Percentiles rank a stretch among this genome's conserved stretches.
Evolutionary conservation across 257 asterid genomes (phyloP).

Genomic region (Plantago major): DNA sequence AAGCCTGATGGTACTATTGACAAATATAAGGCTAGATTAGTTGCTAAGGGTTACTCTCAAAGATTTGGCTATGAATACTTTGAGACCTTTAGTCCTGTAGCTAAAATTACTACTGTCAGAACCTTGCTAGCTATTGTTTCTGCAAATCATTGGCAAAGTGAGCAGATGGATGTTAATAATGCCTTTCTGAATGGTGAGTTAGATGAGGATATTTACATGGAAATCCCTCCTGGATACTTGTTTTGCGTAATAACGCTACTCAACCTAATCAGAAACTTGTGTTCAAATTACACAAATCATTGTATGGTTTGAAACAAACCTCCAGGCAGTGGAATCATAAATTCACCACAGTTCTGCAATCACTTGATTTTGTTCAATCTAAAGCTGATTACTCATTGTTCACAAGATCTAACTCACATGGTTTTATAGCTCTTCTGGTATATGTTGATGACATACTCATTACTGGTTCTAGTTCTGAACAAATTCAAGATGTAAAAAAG

Average conservation of each 20-base stretch:
- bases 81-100: not conserved
- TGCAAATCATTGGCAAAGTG: not conserved
- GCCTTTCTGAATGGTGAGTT: too few species aligned
- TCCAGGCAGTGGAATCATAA: too few species aligned
- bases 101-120: not conserved
- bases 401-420: not conserved
- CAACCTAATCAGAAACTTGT: too few species aligned
- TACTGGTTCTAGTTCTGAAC: not conserved
- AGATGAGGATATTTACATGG: too few species aligned
- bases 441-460: slow-evolving; percentile 8
- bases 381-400: not conserved
- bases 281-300: too few species aligned
- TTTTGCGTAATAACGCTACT: too few species aligned
- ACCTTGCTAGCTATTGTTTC: not conserved
- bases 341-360: too few species aligned
- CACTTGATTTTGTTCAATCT: not conserved
- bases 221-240: too few species aligned
- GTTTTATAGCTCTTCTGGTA: not conserved
- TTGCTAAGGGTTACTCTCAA: not conserved
- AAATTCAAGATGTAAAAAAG: too few species aligned
- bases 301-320: too few species aligned
- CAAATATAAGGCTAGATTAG: not conserved
- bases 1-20: not conserved
- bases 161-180: too few species aligned
- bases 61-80: not conserved